Base-by-base conservation (phyloP, 148 eudicot species). In the Amaranthus hypochondriacus region DNA sequence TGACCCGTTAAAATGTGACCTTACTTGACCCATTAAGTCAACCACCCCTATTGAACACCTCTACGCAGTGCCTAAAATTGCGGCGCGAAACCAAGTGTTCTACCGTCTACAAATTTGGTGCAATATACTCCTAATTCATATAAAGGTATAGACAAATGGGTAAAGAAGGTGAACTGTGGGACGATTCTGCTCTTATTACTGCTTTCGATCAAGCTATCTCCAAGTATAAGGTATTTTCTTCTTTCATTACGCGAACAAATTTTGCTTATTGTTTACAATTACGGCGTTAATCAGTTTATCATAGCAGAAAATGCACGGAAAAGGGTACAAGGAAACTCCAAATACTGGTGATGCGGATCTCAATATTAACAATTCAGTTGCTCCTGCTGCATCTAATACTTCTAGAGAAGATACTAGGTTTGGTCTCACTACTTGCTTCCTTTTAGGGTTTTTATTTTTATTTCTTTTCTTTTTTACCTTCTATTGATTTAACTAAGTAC, bases 191-290 rank as follows among this genome's bases (percentile, higher is more conserved):
- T 48, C 91, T 93, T 47, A 72, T 89, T 73, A 79, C 81, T 50
- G 96, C 96, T 53, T 89, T 89, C 74, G 90, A 90, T 44, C 68
- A 79, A 56, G 92, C 93, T 66, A 85, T 93, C 28, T 81, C 84
- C 68, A 84, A 86, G 50, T 88, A 87, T 79, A 88, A 88, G 88
- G 97, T 84, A 15, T 50, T 53, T 66, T 69, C 63, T 48, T 8
- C 49, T 14, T 39, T 66, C 55, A 10, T 13, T 21, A 63, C 15
- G 11, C 14, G 9, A 46, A 0, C n/a, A 3, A 53, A 59, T 53
- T 76, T 12, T 9, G 56, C 60, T 62, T 15, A 4, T 58, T 10
- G 44, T 28, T 71, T 56, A n/a, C 6, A 49, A 18, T 50, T 49
- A 9, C 51, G 7, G 28, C 14, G 12, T 21, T 1, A 49, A 50